Conservation (phyloP, 2,329 filamentous ascomycete genomes). For the Nemania sp. region DNA sequence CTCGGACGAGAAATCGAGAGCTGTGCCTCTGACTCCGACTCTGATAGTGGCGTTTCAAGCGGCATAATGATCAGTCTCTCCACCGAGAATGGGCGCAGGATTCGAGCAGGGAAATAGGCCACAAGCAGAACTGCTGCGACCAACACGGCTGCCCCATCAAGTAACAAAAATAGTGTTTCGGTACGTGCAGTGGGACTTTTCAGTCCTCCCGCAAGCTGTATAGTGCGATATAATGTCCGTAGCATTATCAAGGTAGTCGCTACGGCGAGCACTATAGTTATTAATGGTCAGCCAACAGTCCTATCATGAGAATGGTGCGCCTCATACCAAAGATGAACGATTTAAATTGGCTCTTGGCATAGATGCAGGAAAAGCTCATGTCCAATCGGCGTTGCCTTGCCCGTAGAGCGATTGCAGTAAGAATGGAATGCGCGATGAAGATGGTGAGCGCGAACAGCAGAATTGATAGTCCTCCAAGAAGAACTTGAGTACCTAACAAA, state of each 20-base stretch:
- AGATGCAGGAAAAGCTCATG: constrained; percentile 44
- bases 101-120: constrained; percentile 34
- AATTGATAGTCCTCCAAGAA: constrained; percentile 50
- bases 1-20: constrained; percentile 24
- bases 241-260: constrained; percentile 30
- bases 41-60: constrained; percentile 26
- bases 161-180: constrained; percentile 34
- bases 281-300: not conserved
- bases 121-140: constrained; percentile 30
- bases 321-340: constrained; percentile 50
- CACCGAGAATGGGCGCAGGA: constrained; percentile 28
- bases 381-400: constrained; percentile 45
- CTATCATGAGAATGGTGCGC: not conserved
- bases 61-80: constrained; percentile 19
- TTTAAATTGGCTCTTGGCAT: constrained; percentile 48
- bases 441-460: constrained; percentile 47
- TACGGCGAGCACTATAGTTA: constrained; percentile 27
- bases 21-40: constrained; percentile 24
- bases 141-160: constrained; percentile 36
- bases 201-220: constrained; percentile 33
- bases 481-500: constrained; percentile 41
- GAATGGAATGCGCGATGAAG: constrained; percentile 44
- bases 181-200: constrained; percentile 31
- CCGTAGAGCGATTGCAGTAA: constrained; percentile 47
- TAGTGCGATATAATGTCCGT: constrained; percentile 36